These are phyloP conservation scores for Setomelanomma holmii DNA, from an alignment of 2,329 filamentous ascomycete species.

Conservation along the genomic window DNA sequence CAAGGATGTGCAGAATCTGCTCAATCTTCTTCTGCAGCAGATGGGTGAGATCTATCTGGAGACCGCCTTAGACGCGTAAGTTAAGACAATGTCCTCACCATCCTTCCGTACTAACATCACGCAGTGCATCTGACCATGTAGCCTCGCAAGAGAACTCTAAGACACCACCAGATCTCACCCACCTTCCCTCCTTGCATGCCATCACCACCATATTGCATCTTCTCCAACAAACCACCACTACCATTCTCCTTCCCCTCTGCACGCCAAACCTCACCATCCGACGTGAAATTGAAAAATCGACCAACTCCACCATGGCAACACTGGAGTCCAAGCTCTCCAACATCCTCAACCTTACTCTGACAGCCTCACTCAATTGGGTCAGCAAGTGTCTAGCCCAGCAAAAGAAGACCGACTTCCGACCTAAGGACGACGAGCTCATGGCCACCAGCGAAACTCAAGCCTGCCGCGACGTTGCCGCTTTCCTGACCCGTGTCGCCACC, in stretches of 20 bases:
- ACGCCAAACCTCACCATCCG: conserved; percentile 89
- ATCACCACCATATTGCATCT: conserved; percentile 90
- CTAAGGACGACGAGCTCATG: conserved; percentile 69
- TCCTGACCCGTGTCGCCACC: conserved; percentile 73
- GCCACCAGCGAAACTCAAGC: conserved; percentile 72
- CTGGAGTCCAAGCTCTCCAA: conserved; percentile 85
- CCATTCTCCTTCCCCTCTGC: conserved; percentile 88
- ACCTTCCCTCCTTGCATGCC: conserved; percentile 78
- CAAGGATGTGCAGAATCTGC: conserved; percentile 86
- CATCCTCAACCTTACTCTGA: conserved; percentile 72
- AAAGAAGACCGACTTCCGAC: conserved; percentile 88
- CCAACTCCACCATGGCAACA: conserved; percentile 72
- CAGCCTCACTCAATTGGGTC: conserved; percentile 79
- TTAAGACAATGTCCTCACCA: conserved; percentile 5
- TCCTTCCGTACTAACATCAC: conserved; percentile 14
- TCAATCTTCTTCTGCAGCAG: conserved; percentile 81
- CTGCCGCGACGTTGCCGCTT: conserved; percentile 80
- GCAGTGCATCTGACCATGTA: conserved; percentile 68
- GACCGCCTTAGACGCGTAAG: conserved; percentile 66
- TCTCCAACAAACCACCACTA: conserved; percentile 90
- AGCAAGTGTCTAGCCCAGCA: conserved; percentile 75
- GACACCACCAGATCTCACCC: conserved; percentile 84
- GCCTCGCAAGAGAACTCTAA: conserved; percentile 80
- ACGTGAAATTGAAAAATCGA: conserved; percentile 86
- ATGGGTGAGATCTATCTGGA: conserved; percentile 85